These are phyloP conservation scores for Salix udensis DNA, from an alignment of 345 rosid species.

Conservation along the genomic window DNA sequence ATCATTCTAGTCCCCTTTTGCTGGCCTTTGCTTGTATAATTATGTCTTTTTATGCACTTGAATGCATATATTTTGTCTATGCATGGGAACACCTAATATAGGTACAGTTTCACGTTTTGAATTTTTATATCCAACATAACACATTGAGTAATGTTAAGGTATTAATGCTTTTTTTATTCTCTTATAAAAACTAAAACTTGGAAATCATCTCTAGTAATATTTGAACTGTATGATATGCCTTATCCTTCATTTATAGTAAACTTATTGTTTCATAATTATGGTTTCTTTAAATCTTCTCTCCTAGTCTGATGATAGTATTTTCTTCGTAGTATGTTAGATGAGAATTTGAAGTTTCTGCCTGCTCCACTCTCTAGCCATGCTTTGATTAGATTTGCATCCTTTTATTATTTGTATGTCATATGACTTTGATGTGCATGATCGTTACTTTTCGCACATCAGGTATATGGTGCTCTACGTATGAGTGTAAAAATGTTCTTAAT, in stretches of 20 bases:
- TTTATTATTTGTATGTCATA: background rate
- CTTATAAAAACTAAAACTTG: background rate
- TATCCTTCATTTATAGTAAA: background rate
- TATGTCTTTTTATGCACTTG: background rate
- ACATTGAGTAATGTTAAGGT: background rate
- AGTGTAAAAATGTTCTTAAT: constrained; percentile 89
- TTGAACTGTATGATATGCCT: background rate
- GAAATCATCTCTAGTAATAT: background rate
- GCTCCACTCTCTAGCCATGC: background rate
- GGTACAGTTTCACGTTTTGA: background rate
- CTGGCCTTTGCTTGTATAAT: background rate
- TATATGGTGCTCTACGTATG: constrained; percentile 96
- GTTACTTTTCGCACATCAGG: constrained; percentile 40
- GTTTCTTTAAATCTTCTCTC: background rate
- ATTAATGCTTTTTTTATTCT: background rate
- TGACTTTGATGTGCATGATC: constrained; percentile 10
- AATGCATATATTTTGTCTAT: background rate
- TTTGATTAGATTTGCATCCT: constrained; percentile 9
- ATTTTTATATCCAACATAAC: background rate
- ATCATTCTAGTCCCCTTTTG: background rate
- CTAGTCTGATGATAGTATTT: background rate
- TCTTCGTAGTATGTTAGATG: background rate
- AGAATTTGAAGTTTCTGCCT: background rate
- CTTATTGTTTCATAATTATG: background rate
- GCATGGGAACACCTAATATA: background rate